These are phyloP conservation scores for Canavalia ensiformis DNA, from an alignment of 306 rosid species.

Conservation along the genomic window DNA sequence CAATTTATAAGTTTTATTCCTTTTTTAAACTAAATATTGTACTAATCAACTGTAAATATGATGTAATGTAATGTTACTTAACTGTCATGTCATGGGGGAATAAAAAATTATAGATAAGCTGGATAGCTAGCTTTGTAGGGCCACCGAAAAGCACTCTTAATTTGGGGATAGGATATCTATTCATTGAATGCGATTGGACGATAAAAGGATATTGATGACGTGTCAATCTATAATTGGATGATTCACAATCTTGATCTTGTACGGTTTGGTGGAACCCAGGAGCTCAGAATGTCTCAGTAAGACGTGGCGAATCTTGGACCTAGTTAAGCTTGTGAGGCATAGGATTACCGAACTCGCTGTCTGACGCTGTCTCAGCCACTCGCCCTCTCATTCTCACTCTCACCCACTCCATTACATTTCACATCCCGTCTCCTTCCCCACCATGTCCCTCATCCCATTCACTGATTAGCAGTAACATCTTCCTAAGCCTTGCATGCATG, in stretches of 20 bases:
- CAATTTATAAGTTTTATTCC: too few relatives aligned
- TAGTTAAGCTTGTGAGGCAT: conserved; percentile 1
- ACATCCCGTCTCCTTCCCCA: conserved; percentile 2
- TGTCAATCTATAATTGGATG: conserved; percentile 24
- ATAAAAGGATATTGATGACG: neutral
- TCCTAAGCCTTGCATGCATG: neutral
- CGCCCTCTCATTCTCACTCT: conserved; percentile 10
- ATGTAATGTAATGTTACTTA: neutral
- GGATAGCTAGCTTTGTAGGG: neutral
- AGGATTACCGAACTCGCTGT: conserved; percentile 7
- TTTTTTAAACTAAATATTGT: too few relatives aligned
- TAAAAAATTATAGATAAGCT: too few relatives aligned
- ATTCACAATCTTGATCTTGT: conserved; percentile 6
- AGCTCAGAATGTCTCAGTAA: neutral
- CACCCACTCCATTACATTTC: neutral
- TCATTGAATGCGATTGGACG: conserved; percentile 11
- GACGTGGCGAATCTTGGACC: conserved; percentile 43
- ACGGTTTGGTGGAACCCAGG: neutral
- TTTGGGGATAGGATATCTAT: conserved; percentile 5
- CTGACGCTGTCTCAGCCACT: conserved; percentile 14
- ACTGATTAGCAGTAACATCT: neutral
- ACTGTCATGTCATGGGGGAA: neutral
- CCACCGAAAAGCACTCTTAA: neutral
- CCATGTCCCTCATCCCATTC: neutral
- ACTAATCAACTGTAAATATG: too few relatives aligned